These are phyloP conservation scores for Ceratopteris richardii DNA, from an alignment of 75 land plant genomes.

Conservation along the genomic window DNA sequence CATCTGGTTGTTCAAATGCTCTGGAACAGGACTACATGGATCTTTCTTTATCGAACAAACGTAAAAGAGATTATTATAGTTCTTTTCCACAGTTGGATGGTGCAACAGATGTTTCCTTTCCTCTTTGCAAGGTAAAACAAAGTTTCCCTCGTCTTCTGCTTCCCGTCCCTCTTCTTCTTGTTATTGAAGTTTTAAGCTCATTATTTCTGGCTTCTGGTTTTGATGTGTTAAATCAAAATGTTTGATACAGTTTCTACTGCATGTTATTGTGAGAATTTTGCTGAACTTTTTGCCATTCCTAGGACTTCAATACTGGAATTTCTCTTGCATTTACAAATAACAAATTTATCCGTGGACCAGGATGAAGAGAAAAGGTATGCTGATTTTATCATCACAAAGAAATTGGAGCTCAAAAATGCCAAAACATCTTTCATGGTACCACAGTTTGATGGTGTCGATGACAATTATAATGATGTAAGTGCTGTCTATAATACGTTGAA, in stretches of 20 bases:
- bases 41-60: neutral
- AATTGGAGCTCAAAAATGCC: neutral
- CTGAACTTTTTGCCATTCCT: too few relatives aligned
- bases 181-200: too few relatives aligned
- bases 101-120: neutral
- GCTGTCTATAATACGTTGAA: neutral
- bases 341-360: neutral
- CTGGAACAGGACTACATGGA: neutral
- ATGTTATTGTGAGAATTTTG: too few relatives aligned
- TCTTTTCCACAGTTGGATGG: constrained; percentile 1
- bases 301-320: too few relatives aligned
- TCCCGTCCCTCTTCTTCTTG: too few relatives aligned
- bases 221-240: too few relatives aligned
- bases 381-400: neutral
- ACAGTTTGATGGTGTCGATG: constrained; percentile 81
- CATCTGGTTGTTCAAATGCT: neutral
- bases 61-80: neutral
- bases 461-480: constrained; percentile 70
- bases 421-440: constrained; percentile 26
- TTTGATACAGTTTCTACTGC: too few relatives aligned
- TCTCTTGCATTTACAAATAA: too few relatives aligned
- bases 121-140: too few relatives aligned
- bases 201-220: too few relatives aligned
- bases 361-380: neutral
- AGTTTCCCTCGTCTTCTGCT: too few relatives aligned